Conservation (phyloP, 1,284 basidiomycete species). For the Phaffia rhodozyma region DNA sequence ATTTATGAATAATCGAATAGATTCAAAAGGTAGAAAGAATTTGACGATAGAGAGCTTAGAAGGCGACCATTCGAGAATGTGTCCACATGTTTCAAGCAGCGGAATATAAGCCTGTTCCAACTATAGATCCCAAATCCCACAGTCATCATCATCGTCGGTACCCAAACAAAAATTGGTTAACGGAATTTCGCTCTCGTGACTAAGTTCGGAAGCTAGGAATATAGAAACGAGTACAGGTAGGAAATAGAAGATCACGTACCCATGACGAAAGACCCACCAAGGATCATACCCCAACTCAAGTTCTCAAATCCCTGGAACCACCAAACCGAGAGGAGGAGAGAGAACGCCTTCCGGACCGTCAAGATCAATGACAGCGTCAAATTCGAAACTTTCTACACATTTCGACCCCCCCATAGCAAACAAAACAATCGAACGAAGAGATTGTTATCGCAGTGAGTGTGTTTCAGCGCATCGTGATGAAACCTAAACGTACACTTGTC, state of each 20-base stretch:
- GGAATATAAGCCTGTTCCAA: too few species aligned
- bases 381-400: slow-evolving; percentile 46
- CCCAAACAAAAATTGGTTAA: too few species aligned
- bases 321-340: slow-evolving; percentile 49
- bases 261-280: slow-evolving; percentile 33
- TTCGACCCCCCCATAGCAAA: neutral
- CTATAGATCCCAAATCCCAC: too few species aligned
- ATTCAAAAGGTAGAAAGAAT: too few species aligned
- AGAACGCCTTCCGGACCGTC: slow-evolving; percentile 78
- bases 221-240: neutral
- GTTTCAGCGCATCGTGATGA: neutral
- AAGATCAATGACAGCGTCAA: slow-evolving; percentile 79
- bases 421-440: neutral
- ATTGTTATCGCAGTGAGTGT: neutral
- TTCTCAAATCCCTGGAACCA: slow-evolving; percentile 13
- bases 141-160: too few species aligned
- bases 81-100: too few species aligned
- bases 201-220: too few species aligned
- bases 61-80: too few species aligned
- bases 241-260: slow-evolving; percentile 21
- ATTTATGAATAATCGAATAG: too few species aligned
- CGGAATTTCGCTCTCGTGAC: too few species aligned
- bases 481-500: slow-evolving; percentile 39
- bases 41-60: too few species aligned
- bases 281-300: slow-evolving; percentile 26